Conservation (phyloP, 1,284 basidiomycete genomes). For the Irpex sp. region DNA sequence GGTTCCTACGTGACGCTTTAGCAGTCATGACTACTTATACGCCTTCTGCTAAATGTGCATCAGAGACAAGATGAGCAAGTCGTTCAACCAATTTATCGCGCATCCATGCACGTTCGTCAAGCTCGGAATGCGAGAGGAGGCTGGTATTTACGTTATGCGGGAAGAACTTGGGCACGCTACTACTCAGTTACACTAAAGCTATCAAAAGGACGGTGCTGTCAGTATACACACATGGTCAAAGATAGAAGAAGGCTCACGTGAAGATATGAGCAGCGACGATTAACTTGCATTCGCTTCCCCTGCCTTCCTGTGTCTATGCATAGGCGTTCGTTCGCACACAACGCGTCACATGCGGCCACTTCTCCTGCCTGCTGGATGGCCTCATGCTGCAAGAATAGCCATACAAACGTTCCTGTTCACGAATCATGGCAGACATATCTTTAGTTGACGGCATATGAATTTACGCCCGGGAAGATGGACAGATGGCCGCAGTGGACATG, state of each 20-base stretch:
- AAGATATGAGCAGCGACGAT: background rate
- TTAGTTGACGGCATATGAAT: background rate
- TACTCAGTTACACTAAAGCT: background rate
- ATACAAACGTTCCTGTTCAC: background rate
- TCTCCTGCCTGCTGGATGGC: background rate
- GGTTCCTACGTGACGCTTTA: background rate
- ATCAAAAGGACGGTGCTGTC: background rate
- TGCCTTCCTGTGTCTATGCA: background rate
- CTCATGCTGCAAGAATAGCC: background rate
- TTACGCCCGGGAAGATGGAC: background rate
- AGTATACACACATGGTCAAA: background rate
- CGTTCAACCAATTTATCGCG: background rate
- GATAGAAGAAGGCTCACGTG: background rate
- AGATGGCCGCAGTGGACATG: background rate
- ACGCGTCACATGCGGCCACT: background rate
- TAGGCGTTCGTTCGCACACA: background rate
- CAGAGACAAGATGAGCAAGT: background rate
- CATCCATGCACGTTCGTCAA: background rate
- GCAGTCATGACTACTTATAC: background rate
- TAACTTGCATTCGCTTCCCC: background rate
- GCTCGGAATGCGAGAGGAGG: background rate
- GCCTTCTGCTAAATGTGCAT: background rate
- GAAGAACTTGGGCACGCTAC: background rate
- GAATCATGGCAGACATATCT: background rate
- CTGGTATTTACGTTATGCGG: background rate